Conservation (phyloP, 345 rosid genomes). For the Microthlaspi erraticum region DNA sequence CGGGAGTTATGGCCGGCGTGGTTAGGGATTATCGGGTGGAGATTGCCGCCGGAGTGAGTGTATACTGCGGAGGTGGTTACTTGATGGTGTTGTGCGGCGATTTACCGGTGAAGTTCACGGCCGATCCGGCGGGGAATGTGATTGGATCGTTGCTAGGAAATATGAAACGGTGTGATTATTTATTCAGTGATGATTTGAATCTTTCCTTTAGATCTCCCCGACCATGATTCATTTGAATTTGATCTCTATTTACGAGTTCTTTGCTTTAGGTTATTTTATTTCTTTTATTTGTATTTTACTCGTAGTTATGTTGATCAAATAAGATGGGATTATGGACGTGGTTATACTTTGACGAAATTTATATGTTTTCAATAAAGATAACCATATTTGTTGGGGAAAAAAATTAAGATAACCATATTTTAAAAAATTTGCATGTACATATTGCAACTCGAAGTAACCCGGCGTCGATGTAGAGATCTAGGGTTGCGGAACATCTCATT, state of each 20-base stretch:
- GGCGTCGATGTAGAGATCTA: no score
- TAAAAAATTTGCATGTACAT: no score
- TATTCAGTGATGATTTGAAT: background rate
- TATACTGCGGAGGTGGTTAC: background rate
- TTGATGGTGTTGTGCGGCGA: conserved; percentile 11
- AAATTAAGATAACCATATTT: no score
- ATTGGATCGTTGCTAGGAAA: conserved; percentile 27
- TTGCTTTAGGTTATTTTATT: background rate
- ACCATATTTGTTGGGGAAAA: no score
- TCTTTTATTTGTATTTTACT: background rate
- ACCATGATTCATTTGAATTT: background rate
- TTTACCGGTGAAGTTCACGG: conserved; percentile 28
- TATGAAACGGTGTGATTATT: conserved; percentile 32
- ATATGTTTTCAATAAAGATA: no score
- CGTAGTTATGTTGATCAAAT: no score
- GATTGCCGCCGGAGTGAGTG: background rate
- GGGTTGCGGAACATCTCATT: no score
- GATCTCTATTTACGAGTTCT: background rate
- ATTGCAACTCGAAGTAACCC: no score
- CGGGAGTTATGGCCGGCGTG: background rate
- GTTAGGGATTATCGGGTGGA: conserved; percentile 19
- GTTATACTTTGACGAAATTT: no score
- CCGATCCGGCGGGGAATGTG: conserved; percentile 14
- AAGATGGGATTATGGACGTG: no score
- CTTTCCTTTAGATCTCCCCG: conserved; percentile 1